Conservation (phyloP, 345 rosid species). For the Punica granatum region DNA sequence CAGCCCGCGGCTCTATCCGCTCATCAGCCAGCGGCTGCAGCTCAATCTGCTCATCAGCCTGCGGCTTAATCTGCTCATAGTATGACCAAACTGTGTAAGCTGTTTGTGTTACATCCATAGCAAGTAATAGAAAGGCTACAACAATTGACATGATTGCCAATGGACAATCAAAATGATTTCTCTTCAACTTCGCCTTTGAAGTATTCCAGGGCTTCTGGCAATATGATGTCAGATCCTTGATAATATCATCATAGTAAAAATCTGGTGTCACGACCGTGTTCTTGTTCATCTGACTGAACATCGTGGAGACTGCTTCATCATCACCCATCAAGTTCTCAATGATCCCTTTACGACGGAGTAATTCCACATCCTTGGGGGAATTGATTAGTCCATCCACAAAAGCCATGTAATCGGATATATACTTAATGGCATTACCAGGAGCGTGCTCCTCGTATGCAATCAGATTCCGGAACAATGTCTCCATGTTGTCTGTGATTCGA, state of each 20-base stretch:
- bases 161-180: slow-evolving; percentile 12
- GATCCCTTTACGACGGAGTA: slow-evolving; percentile 8
- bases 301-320: slow-evolving; percentile 10
- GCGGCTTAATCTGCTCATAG: too few relatives aligned
- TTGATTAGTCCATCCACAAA: slow-evolving; percentile 17
- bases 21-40: too few relatives aligned
- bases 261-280: not conserved
- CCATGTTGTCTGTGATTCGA: not conserved
- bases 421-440: not conserved
- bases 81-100: not conserved
- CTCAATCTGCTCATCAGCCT: too few relatives aligned
- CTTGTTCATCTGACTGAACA: slow-evolving; percentile 13
- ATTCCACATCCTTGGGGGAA: slow-evolving; percentile 14
- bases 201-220: not conserved
- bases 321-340: slow-evolving; percentile 12
- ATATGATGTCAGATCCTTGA: not conserved
- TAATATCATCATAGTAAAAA: not conserved
- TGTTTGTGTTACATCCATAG: slow-evolving; percentile 1
- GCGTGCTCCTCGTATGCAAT: slow-evolving; percentile 17
- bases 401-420: slow-evolving; percentile 3
- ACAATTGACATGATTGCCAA: slow-evolving; percentile 18
- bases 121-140: slow-evolving; percentile 13
- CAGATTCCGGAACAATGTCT: slow-evolving; percentile 11
- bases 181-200: slow-evolving; percentile 10
- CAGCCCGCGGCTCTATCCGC: too few relatives aligned